Base-by-base conservation (phyloP, 371 early-diverging fungal genomes). In the Apophysomyces trapeziformis region DNA sequence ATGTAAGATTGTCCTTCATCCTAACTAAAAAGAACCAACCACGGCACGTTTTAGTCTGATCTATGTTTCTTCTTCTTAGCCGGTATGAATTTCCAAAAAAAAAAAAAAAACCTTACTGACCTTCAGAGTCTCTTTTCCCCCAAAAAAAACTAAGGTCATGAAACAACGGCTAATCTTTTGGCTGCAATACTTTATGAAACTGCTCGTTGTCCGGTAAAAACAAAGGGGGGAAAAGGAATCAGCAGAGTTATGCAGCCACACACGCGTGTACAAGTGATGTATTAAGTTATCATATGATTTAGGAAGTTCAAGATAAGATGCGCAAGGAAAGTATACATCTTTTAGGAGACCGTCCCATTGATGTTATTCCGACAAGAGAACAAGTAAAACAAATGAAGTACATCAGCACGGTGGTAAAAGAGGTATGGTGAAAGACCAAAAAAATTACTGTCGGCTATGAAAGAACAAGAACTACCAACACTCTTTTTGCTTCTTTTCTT, bases 291-390 rank as follows among this genome's bases (percentile, higher is more conserved):
- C 0, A 13, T 41, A 41, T 13, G 41, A 13, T 26, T 26, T 41
- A 78, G 78, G 75, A 81, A 26, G 60, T 81, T 39, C 85, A 88
- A 72, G 69, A 78, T 9, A 68, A 67, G 45, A 79, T 84, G 26
- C 73, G 83, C 45, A 67, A 80, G 32, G 86, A 85, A 41, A 85
- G 85, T 7, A 65, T 86, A 61, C 46, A 47, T 12, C 64, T 85
- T 4, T 58, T 90, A 18, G 88, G 87, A 21, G 83, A 84, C 57
- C 68, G 38, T 8, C 70, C 73, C 16, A 60, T 71, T 43, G 84
- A 81, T 58, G 60, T 65, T 1, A 67, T 76, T 16, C 87, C 83
- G 13, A 78, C 81, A 4, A 13, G 45, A 2, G 65, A 65, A 18
- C 59, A 65, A 37, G 36, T 46, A 58, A 56, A 41, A 16, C 13